Evolutionary conservation across 176 grass and related monocot species (phyloP).

Genomic region (Carex parvula): DNA sequence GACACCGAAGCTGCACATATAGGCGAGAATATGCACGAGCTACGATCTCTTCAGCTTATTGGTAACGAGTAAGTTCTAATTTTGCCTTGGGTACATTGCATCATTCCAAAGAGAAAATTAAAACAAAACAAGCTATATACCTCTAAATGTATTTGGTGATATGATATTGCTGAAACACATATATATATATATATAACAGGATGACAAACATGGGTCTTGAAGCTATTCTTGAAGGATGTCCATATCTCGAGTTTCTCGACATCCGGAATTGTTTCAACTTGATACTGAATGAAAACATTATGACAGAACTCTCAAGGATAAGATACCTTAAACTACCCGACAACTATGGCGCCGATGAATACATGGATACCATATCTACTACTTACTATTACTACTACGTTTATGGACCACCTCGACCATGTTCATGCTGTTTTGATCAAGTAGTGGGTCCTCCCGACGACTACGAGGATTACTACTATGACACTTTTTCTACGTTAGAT

Average conservation of each 20-base stretch:
- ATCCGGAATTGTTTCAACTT: conserved; percentile 1
- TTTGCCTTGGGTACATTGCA: too few relatives aligned
- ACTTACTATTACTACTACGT: not conserved
- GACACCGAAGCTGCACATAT: not conserved
- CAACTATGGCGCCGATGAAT: not conserved
- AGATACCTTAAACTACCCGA: not conserved
- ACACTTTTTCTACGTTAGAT: not conserved
- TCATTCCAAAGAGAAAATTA: not conserved
- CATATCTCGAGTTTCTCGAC: conserved; percentile 1
- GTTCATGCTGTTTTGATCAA: not conserved
- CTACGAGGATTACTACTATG: not conserved
- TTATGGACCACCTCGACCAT: not conserved
- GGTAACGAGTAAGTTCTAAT: not conserved
- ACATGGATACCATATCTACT: not conserved
- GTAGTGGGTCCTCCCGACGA: not conserved
- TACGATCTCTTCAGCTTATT: not conserved
- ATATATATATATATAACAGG: not conserved
- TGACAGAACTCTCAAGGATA: not conserved
- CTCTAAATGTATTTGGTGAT: not conserved
- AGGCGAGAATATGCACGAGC: not conserved
- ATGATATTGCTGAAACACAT: not conserved
- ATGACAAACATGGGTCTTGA: not conserved
- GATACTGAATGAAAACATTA: not conserved
- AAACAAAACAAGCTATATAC: not conserved
- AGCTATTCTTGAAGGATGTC: conserved; percentile 13